Evolutionary conservation across 352 stramenopile genomes (phyloP).

Genomic region (Globisporangium spiculum): DNA sequence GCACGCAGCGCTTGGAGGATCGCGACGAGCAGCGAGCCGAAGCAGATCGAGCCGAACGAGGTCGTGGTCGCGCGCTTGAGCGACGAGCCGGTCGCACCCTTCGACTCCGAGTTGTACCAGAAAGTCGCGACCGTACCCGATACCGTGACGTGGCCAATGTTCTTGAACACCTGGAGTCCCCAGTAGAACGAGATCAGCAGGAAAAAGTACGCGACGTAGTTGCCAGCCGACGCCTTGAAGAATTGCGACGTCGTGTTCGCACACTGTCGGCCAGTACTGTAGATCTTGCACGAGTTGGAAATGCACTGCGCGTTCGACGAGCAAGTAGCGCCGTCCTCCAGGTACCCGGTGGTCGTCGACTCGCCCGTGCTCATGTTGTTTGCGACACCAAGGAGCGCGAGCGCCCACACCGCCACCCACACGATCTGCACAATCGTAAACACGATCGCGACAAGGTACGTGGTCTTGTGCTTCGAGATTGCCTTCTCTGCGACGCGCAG

Average conservation of each 20-base stretch:
- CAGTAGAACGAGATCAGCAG: conserved; percentile 95
- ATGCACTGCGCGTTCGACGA: conserved; percentile 29
- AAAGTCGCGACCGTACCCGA: conserved; percentile 93
- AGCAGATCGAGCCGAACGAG: conserved; percentile 95
- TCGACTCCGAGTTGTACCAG: conserved; percentile 91
- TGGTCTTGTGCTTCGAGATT: conserved; percentile 87
- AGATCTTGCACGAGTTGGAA: conserved; percentile 36
- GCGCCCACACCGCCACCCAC: conserved; percentile 89
- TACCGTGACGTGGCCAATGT: conserved; percentile 92
- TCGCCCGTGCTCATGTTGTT: conserved; percentile 64
- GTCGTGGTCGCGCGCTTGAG: conserved; percentile 87
- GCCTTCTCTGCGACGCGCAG: conserved; percentile 85
- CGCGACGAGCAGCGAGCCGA: conserved; percentile 92
- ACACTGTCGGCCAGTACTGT: conserved; percentile 18
- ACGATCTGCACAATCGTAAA: conserved; percentile 87
- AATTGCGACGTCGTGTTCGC: conserved; percentile 26
- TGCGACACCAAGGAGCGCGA: conserved; percentile 86
- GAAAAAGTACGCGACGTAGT: conserved; percentile 67
- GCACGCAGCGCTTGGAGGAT: conserved; percentile 89
- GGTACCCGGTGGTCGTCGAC: conserved; percentile 13
- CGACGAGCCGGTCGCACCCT: conserved; percentile 76
- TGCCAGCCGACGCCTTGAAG: conserved; percentile 30
- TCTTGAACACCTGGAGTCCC: conserved; percentile 90
- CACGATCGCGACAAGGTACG: conserved; percentile 84
- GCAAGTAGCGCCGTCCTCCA: conserved; percentile 25